These are phyloP conservation scores for Fusarium sp. DNA, from an alignment of 2,329 filamentous ascomycete species.

Conservation along the genomic window DNA sequence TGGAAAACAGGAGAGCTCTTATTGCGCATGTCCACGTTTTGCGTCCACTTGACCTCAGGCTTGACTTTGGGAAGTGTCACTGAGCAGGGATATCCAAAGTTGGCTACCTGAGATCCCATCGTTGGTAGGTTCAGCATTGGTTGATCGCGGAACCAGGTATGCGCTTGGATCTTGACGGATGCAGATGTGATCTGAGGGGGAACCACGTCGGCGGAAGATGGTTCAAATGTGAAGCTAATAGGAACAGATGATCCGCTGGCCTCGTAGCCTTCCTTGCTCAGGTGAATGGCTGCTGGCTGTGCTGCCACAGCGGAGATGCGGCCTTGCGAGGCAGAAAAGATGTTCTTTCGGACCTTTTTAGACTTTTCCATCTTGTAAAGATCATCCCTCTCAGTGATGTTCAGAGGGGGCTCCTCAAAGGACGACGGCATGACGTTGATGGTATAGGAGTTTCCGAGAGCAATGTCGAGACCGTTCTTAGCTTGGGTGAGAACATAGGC, in stretches of 20 bases:
- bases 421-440: conserved; percentile 42
- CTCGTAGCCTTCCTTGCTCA: conserved; percentile 31
- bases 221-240: conserved; percentile 35
- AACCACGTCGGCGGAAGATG: conserved; percentile 19
- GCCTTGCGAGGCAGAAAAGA: conserved; percentile 36
- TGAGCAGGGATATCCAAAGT: conserved; percentile 33
- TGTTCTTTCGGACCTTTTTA: conserved; percentile 41
- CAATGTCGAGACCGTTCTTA: conserved; percentile 9
- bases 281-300: conserved; percentile 36
- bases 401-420: conserved; percentile 41
- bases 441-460: conserved; percentile 21
- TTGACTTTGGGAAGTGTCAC: conserved; percentile 16
- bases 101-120: conserved; percentile 18
- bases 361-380: conserved; percentile 31
- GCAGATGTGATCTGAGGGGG: conserved; percentile 33
- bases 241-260: conserved; percentile 29
- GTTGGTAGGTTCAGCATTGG: conserved; percentile 38
- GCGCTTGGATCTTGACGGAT: conserved; percentile 25
- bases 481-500: conserved; percentile 18
- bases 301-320: conserved; percentile 36
- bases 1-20: conserved; percentile 33
- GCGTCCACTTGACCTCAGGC: conserved; percentile 26
- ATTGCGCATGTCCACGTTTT: conserved; percentile 30
- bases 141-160: conserved; percentile 43
- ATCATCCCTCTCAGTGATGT: conserved; percentile 34